These are phyloP conservation scores for Apium graveolens DNA, from an alignment of 129 eudicot species.

Conservation along the genomic window DNA sequence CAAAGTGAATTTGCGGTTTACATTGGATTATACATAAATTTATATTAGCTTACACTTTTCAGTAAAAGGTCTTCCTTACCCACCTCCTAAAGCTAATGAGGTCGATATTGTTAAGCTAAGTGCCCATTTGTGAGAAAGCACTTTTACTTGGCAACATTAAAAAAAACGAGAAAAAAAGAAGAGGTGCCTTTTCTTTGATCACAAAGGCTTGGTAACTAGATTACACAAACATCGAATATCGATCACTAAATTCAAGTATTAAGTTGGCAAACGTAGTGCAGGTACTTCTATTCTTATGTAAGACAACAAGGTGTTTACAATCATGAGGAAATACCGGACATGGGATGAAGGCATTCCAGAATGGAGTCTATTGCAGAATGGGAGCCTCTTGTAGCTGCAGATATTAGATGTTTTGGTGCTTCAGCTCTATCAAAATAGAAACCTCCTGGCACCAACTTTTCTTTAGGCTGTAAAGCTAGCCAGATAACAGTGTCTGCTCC, in stretches of 20 bases:
- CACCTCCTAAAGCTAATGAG: neutral
- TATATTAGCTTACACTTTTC: neutral
- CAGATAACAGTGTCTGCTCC: slow-evolving; percentile 87
- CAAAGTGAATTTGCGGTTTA: neutral
- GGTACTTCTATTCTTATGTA: neutral
- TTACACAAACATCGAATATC: neutral
- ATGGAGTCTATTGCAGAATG: slow-evolving; percentile 56
- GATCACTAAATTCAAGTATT: neutral
- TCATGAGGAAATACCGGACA: slow-evolving; percentile 32
- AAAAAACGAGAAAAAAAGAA: neutral
- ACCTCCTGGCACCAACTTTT: slow-evolving; percentile 61
- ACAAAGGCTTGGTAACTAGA: neutral
- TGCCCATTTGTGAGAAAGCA: neutral
- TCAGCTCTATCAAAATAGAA: slow-evolving; percentile 85
- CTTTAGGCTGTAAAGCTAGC: slow-evolving; percentile 79
- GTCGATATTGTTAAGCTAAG: neutral
- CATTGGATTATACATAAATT: neutral
- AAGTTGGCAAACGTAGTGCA: neutral
- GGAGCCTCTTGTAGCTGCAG: slow-evolving; percentile 52
- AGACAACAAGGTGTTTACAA: neutral
- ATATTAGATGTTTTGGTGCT: slow-evolving; percentile 66
- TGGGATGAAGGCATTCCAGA: slow-evolving; percentile 33
- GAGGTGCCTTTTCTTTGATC: neutral
- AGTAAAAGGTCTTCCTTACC: neutral
- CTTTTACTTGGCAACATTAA: neutral